Percentiles rank a stretch among this genome's conserved stretches.
phyloP scores from a whole-genome alignment of 2,329 filamentous ascomycete genomes.

The Beauveria australis region DNA sequence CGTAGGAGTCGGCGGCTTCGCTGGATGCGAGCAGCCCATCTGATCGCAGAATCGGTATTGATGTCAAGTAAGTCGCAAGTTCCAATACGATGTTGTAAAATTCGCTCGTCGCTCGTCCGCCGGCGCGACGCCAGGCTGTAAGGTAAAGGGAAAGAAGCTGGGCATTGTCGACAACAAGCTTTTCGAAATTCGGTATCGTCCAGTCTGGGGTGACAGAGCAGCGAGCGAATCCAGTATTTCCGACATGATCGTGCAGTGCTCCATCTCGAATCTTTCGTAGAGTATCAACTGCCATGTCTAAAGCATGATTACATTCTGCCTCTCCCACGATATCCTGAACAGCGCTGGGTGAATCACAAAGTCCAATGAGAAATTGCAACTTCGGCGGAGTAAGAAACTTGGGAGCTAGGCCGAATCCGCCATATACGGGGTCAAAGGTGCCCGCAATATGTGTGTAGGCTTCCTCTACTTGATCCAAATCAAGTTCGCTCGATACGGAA shows the following conservation, averaged over 20 bases:
- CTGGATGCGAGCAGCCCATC: constrained; percentile 77
- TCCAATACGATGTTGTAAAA: constrained; percentile 73
- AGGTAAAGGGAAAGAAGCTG: constrained; percentile 77
- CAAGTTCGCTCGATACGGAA: constrained; percentile 57
- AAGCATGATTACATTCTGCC: constrained; percentile 64
- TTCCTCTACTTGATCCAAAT: constrained; percentile 86
- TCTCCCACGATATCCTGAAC: constrained; percentile 85
- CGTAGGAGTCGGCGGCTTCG: constrained; percentile 82
- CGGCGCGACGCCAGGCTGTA: constrained; percentile 65
- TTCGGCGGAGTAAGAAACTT: constrained; percentile 90
- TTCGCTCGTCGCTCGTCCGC: constrained; percentile 50
- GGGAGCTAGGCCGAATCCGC: constrained; percentile 72
- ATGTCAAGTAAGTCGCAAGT: constrained; percentile 78
- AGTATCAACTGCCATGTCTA: constrained; percentile 72
- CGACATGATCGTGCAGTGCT: constrained; percentile 48
- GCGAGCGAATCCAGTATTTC: constrained; percentile 49
- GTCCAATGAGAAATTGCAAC: constrained; percentile 69
- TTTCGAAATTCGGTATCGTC: constrained; percentile 94
- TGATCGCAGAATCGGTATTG: constrained; percentile 55
- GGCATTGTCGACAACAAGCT: constrained; percentile 90
- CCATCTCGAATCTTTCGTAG: constrained; percentile 61
- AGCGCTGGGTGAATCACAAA: constrained; percentile 61
- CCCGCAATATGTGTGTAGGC: constrained; percentile 72
- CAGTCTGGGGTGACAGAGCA: constrained; percentile 90
- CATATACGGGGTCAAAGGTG: constrained; percentile 71